phyloP scores from a whole-genome alignment of 2,329 filamentous ascomycete species.

The Diaporthe australafricana region DNA sequence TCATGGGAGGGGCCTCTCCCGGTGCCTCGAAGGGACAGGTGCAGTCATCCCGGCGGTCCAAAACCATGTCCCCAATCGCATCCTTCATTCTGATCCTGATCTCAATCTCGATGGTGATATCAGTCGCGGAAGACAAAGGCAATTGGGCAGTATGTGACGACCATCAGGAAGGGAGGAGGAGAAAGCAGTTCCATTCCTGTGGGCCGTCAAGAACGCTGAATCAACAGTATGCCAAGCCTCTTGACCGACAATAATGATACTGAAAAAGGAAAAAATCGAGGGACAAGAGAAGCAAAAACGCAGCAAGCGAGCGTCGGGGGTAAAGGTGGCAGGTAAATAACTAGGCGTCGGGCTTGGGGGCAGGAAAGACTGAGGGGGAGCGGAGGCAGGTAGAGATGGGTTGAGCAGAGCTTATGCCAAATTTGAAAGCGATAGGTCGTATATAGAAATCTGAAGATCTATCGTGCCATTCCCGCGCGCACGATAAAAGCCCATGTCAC shows the following conservation, averaged over 20 bases:
- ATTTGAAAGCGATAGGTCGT: constrained; percentile 18
- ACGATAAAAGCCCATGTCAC: constrained; percentile 22
- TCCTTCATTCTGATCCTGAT: not conserved
- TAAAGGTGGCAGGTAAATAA: constrained; percentile 8
- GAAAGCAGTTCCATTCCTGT: constrained; percentile 27
- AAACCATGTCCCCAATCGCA: constrained; percentile 11
- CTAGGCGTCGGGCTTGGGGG: constrained; percentile 18
- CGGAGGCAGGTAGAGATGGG: constrained; percentile 15
- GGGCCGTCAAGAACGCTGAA: not conserved
- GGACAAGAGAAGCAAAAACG: constrained; percentile 11
- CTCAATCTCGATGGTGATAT: not conserved
- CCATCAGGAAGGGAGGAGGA: not conserved
- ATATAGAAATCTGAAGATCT: constrained; percentile 24
- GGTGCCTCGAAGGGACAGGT: constrained; percentile 34
- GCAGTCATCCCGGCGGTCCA: constrained; percentile 23
- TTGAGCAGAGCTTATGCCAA: constrained; percentile 1
- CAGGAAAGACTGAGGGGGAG: not conserved
- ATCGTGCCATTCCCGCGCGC: not conserved
- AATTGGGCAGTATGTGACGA: constrained; percentile 18
- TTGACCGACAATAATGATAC: not conserved
- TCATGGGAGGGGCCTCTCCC: not conserved
- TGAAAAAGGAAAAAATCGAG: not conserved
- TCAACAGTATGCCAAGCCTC: constrained; percentile 12
- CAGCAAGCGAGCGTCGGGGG: constrained; percentile 26
- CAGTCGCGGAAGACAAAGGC: not conserved